Conservation (phyloP, 1,284 basidiomycete genomes). For the Moesziomyces parantarcticus region DNA sequence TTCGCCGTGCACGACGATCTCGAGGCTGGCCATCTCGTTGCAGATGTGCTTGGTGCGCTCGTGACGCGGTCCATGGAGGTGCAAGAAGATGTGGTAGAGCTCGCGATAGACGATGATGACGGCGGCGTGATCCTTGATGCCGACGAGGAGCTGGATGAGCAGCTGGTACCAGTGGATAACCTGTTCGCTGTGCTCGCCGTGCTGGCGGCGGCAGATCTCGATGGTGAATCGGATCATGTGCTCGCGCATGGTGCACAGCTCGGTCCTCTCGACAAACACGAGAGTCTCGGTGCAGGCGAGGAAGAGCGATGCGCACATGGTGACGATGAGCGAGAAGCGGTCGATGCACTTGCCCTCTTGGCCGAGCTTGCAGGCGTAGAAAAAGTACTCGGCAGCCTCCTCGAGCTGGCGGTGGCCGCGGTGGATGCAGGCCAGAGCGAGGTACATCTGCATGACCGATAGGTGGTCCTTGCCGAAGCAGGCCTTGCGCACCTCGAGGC, state of each 20-base stretch:
- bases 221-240: slow-evolving; percentile 9
- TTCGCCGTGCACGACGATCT: slow-evolving; percentile 4
- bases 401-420: slow-evolving; percentile 1
- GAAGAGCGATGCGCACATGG: slow-evolving; percentile 7
- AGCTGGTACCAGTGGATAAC: slow-evolving; percentile 7
- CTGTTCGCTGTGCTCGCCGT: slow-evolving; percentile 11
- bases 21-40: slow-evolving; percentile 6
- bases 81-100: slow-evolving; percentile 2
- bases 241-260: slow-evolving; percentile 9
- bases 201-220: slow-evolving; percentile 12
- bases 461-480: slow-evolving; percentile 9
- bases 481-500: slow-evolving; percentile 5
- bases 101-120: slow-evolving; percentile 8
- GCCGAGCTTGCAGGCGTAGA: slow-evolving; percentile 5
- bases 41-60: slow-evolving; percentile 1
- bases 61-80: slow-evolving; percentile 2
- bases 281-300: slow-evolving; percentile 5
- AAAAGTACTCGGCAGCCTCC: slow-evolving; percentile 7
- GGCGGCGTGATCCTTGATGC: slow-evolving; percentile 4
- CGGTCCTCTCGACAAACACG: slow-evolving; percentile 5
- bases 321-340: slow-evolving; percentile 7
- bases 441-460: slow-evolving; percentile 9
- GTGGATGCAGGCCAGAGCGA: slow-evolving; percentile 2
- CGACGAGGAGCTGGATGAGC: slow-evolving; percentile 10
- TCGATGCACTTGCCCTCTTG: slow-evolving; percentile 3